Conservation (phyloP, 352 stramenopile genomes). For the Phytophthora melonis region DNA sequence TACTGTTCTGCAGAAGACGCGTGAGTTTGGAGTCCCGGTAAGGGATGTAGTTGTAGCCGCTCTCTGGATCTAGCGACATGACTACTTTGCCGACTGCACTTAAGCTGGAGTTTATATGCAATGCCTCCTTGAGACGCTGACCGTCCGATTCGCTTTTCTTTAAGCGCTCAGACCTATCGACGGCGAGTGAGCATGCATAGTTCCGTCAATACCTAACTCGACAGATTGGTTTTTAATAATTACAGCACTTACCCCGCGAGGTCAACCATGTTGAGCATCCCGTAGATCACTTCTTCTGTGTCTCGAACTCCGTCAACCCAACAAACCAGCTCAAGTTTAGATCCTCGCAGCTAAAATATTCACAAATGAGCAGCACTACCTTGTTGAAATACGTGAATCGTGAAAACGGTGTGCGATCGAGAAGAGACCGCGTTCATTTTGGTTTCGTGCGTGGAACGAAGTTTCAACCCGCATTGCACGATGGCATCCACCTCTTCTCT, state of each 20-base stretch:
- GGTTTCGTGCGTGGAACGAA: constrained; percentile 92
- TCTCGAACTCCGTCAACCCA: constrained; percentile 50
- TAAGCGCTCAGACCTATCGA: constrained; percentile 70
- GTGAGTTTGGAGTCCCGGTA: constrained; percentile 90
- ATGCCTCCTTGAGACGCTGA: constrained; percentile 84
- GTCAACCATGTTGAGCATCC: constrained; percentile 89
- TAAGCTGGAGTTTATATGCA: constrained; percentile 89
- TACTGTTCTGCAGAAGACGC: constrained; percentile 86
- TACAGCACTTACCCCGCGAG: constrained; percentile 56
- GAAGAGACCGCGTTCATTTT: constrained; percentile 94
- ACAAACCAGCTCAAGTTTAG: neutral
- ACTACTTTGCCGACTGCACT: constrained; percentile 89
- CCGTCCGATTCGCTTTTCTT: constrained; percentile 91
- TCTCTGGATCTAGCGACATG: constrained; percentile 88
- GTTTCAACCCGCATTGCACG: constrained; percentile 84
- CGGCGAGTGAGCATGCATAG: neutral
- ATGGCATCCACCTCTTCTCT: constrained; percentile 88
- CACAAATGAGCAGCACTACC: constrained; percentile 34
- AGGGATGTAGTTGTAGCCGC: constrained; percentile 90
- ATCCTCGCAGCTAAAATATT: neutral
- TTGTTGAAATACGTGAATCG: constrained; percentile 88
- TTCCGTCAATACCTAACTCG: neutral
- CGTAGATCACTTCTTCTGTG: constrained; percentile 84
- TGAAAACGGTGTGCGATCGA: constrained; percentile 89
- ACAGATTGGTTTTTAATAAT: neutral